phyloP scores from a whole-genome alignment of 2,329 filamentous ascomycete genomes.

The Neofusicoccum ribis region DNA sequence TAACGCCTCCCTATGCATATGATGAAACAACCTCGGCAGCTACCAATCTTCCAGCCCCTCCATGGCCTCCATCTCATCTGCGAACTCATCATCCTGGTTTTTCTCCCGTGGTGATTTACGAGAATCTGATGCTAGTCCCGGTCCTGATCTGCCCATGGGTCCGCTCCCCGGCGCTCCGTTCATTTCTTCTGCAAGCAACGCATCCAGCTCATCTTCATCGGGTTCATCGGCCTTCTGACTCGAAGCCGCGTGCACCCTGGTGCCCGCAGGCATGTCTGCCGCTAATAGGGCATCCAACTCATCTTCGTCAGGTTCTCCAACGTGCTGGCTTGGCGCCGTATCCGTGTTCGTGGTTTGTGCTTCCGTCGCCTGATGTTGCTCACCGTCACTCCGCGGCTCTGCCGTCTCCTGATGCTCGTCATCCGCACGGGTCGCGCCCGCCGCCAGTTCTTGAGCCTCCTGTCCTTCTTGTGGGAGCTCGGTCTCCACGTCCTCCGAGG shows the following conservation, averaged over 20 bases:
- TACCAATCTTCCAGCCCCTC: conserved; percentile 40
- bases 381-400: conserved; percentile 18
- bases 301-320: conserved; percentile 47
- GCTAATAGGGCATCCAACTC: conserved; percentile 57
- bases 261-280: conserved; percentile 37
- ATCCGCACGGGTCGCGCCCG: conserved; percentile 15
- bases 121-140: conserved; percentile 10
- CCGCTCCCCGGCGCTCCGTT: conserved; percentile 10
- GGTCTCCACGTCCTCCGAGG: conserved; percentile 9
- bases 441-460: conserved; percentile 22
- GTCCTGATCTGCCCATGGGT: conserved; percentile 7
- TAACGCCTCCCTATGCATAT: conserved; percentile 16
- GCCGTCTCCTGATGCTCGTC: neutral
- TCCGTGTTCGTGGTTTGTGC: conserved; percentile 13
- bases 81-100: conserved; percentile 35
- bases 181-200: conserved; percentile 48
- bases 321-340: conserved; percentile 5
- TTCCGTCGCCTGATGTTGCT: conserved; percentile 21
- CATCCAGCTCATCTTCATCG: conserved; percentile 56
- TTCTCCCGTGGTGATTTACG: conserved; percentile 13
- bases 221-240: conserved; percentile 32
- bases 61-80: conserved; percentile 43
- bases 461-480: neutral
- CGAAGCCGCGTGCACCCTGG: neutral
- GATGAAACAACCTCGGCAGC: conserved; percentile 20